A percentile compares a stretch with the other conserved stretches of the same genome.
Evolutionary conservation across 2,329 filamentous ascomycete species (phyloP).

Genomic region (Ceratocystis ficicola): DNA sequence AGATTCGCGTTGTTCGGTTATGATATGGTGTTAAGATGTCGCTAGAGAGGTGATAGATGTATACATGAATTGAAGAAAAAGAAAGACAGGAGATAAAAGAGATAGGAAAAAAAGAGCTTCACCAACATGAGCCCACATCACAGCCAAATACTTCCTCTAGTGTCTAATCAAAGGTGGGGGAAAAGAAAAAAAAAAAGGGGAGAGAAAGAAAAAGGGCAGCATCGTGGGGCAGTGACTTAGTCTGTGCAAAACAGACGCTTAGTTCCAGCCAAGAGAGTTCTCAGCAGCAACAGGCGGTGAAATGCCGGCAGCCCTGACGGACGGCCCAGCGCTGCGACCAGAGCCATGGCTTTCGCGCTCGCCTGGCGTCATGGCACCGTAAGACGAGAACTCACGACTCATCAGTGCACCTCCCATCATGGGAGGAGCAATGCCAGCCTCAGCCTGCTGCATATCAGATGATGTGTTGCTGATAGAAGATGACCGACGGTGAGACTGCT

Average conservation of each 20-base stretch:
- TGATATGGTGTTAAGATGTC: slow-evolving; percentile 1
- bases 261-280: slow-evolving; percentile 95
- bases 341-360: slow-evolving; percentile 53
- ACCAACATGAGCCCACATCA: slow-evolving; percentile 12
- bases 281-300: slow-evolving; percentile 83
- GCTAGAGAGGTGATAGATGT: slow-evolving; percentile 6
- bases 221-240: neutral
- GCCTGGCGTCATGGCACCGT: slow-evolving; percentile 37
- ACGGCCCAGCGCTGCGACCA: slow-evolving; percentile 45
- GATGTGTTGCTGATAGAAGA: slow-evolving; percentile 54
- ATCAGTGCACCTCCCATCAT: slow-evolving; percentile 59
- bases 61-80: slow-evolving; percentile 14
- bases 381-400: slow-evolving; percentile 44
- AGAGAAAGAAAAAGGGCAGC: neutral
- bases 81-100: neutral
- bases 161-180: neutral
- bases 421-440: slow-evolving; percentile 40
- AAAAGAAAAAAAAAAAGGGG: slow-evolving; percentile 7
- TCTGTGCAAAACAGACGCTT: slow-evolving; percentile 22
- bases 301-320: slow-evolving; percentile 53
- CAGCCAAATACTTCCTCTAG: slow-evolving; percentile 16
- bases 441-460: slow-evolving; percentile 38
- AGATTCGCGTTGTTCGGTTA: neutral
- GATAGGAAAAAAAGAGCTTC: slow-evolving; percentile 6
- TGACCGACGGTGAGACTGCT: slow-evolving; percentile 60